Base-by-base conservation (phyloP, 2,329 filamentous ascomycete genomes). In the Colletotrichum musae region DNA sequence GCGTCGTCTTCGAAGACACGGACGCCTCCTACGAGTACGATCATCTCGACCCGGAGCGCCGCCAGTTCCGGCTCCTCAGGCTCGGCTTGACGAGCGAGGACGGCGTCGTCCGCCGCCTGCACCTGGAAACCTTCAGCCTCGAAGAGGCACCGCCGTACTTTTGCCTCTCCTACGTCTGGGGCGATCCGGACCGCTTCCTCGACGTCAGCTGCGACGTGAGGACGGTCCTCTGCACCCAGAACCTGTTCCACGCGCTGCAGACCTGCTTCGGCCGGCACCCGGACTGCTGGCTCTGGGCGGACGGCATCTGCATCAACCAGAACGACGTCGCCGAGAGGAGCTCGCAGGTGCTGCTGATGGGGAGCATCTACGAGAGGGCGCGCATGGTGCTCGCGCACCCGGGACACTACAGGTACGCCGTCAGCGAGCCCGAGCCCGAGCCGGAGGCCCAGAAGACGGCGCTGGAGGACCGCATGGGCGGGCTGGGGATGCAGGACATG, bases 271-370 rank as follows among this genome's bases (percentile, higher is more conserved):
- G 39, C 10, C 26, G 59, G 4, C 58, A 67, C 6, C 64, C 64
- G 0, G 16, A 56, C 16, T 1, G 39, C 3, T 68, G 60, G 60
- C 58, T 68, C 6, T 64, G 65, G 65, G 59, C 65, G 4, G 65
- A 68, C 28, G 58, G 59, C 6, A 64, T 68, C 10, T 68, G 65
- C 36, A 53, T 68, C 13, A 58, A 68, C 41, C 65, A 68, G 12
- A 48, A 58, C 13, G 21, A 68, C 18, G 10, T 68, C 5, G 36
- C n/a, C 13, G 65, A 68, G 53, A 21, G 65, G 10, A 53, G 60
- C 32, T 43, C 54, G 6, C 65, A 68, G 10, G 59, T 64, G 1
- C 28, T 68, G 2, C 9, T 68, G 0, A 64, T 68, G 65, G 65
- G 65, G 0, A 52, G 32, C 2, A 68, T 68, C 4, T 68, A 68